phyloP scores from a whole-genome alignment of 805 yeast species.

The Ogataea polymorpha region DNA sequence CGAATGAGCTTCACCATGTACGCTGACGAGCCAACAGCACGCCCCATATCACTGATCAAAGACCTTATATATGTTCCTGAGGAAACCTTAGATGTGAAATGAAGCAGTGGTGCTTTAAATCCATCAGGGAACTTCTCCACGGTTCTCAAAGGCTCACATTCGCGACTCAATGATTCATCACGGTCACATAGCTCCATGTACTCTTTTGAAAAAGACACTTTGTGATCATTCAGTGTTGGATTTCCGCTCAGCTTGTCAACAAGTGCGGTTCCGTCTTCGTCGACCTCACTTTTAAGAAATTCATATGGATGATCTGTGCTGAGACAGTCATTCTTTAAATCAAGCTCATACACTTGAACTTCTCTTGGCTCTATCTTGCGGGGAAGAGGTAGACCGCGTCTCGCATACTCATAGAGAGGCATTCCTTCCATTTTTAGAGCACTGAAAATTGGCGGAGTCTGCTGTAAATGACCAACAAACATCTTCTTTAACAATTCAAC shows the following conservation, averaged over 20 bases:
- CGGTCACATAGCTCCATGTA: conserved; percentile 43
- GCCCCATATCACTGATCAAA: conserved; percentile 82
- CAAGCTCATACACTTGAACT: conserved; percentile 56
- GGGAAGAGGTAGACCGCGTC: conserved; percentile 83
- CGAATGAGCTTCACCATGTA: conserved; percentile 85
- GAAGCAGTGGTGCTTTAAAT: conserved; percentile 63
- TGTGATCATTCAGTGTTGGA: conserved; percentile 63
- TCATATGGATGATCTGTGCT: conserved; percentile 54
- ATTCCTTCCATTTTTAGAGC: conserved; percentile 94
- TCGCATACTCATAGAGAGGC: conserved; percentile 90
- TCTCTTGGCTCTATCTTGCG: conserved; percentile 74
- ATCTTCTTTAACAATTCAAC: conserved; percentile 50
- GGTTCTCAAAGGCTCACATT: conserved; percentile 39
- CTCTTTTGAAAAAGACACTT: conserved; percentile 56
- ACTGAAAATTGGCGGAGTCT: conserved; percentile 93
- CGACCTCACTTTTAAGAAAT: conserved; percentile 41
- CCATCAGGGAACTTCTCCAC: conserved; percentile 37
- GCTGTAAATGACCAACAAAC: conserved; percentile 78
- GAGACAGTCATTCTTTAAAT: conserved; percentile 52
- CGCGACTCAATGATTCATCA: conserved; percentile 33
- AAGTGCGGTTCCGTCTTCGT: conserved; percentile 46
- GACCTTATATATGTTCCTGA: conserved; percentile 96
- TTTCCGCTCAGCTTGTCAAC: conserved; percentile 36
- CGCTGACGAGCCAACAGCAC: conserved; percentile 74
- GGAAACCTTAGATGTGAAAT: conserved; percentile 74